phyloP scores from a whole-genome alignment of 305 asterid genomes.

The Ajuga reptans region DNA sequence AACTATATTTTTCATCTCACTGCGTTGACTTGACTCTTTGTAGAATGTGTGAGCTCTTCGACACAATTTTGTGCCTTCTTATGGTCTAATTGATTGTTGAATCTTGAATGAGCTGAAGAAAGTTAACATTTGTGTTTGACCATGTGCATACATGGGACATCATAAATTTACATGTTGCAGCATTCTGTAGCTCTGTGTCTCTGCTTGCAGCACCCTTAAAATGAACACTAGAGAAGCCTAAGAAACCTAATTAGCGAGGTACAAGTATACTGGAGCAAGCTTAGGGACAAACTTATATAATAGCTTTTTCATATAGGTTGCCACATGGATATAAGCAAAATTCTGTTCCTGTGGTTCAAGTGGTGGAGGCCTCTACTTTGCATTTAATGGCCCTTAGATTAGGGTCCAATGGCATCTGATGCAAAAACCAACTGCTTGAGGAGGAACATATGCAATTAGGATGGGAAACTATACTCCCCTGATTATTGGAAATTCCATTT shows the following conservation, averaged over 20 bases:
- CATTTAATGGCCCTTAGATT: background rate
- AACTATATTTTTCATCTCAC: conserved; percentile 1
- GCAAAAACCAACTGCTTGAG: conserved; percentile 4
- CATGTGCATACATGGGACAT: conserved; percentile 10
- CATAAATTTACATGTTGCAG: background rate
- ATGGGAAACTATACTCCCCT: background rate
- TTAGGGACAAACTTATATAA: background rate
- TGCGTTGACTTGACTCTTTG: conserved; percentile 21
- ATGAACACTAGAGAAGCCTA: background rate
- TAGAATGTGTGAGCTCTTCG: background rate
- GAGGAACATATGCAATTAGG: background rate
- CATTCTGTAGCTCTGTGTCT: conserved; percentile 3
- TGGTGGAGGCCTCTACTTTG: too few species aligned
- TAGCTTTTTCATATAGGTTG: background rate
- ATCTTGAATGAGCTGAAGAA: conserved; percentile 6
- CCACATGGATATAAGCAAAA: background rate
- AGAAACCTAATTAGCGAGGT: background rate
- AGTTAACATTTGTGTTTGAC: background rate
- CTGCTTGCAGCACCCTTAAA: background rate
- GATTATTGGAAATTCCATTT: background rate
- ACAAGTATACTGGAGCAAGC: background rate
- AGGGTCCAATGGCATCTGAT: background rate
- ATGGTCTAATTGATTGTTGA: conserved; percentile 3
- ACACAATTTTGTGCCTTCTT: conserved; percentile 1
- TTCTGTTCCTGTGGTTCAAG: background rate